Evolutionary conservation across 148 eudicot genomes (phyloP).

Genomic region (Polygonum maritimum): DNA sequence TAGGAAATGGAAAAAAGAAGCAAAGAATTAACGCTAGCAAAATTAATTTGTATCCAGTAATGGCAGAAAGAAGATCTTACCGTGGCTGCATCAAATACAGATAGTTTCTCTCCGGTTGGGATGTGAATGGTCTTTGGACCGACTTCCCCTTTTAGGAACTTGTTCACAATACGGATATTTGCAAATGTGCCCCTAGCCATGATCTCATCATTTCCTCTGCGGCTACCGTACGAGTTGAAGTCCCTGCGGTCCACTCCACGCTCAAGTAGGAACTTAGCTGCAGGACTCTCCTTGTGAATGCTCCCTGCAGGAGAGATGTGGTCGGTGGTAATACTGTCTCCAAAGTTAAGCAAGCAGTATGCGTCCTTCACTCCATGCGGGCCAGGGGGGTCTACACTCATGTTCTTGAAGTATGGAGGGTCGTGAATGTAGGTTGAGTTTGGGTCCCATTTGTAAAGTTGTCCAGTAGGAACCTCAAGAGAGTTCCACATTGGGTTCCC

Average conservation of each 20-base stretch:
- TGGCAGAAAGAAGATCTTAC: slow-evolving; percentile 22
- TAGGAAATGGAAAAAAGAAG: not conserved
- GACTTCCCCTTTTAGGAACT: slow-evolving; percentile 78
- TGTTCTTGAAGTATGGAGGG: slow-evolving; percentile 87
- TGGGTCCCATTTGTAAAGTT: slow-evolving; percentile 76
- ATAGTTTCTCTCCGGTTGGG: slow-evolving; percentile 77
- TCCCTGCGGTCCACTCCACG: slow-evolving; percentile 81
- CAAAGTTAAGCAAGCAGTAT: slow-evolving; percentile 80
- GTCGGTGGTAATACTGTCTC: slow-evolving; percentile 95
- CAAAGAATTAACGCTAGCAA: not conserved
- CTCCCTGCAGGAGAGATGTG: slow-evolving; percentile 98
- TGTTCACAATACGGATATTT: slow-evolving; percentile 84
- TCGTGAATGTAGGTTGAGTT: slow-evolving; percentile 83
- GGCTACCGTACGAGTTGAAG: slow-evolving; percentile 96
- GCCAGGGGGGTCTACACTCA: slow-evolving; percentile 92
- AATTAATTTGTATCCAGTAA: not conserved
- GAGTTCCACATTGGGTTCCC: slow-evolving; percentile 93
- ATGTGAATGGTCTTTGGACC: slow-evolving; percentile 89
- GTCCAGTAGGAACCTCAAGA: slow-evolving; percentile 69
- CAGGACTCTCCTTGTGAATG: slow-evolving; percentile 92
- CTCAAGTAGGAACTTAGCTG: slow-evolving; percentile 74
- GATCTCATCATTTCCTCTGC: slow-evolving; percentile 92
- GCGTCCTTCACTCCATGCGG: slow-evolving; percentile 88
- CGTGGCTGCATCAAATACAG: slow-evolving; percentile 81
- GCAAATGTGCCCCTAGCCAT: slow-evolving; percentile 99